Evolutionary conservation across 2,329 filamentous ascomycete genomes (phyloP).

Genomic region (Hypocrella siamensis): DNA sequence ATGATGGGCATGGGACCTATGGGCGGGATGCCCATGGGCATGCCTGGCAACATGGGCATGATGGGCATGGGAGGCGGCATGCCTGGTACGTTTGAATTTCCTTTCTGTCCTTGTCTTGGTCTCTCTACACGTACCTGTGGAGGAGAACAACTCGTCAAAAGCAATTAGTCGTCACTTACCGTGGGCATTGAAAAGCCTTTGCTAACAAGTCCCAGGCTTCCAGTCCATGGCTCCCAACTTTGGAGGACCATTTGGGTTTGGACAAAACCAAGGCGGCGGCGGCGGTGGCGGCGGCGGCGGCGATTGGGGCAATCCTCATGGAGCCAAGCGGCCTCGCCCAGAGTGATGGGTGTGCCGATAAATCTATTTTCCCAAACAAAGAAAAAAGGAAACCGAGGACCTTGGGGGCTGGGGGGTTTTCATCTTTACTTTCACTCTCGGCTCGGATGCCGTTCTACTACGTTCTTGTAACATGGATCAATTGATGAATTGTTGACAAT

Average conservation of each 20-base stretch:
- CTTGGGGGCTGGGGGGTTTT: too few species aligned
- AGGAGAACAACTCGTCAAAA: too few species aligned
- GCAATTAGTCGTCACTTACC: too few species aligned
- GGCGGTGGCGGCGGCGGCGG: slow-evolving; percentile 28
- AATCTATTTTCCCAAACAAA: not conserved
- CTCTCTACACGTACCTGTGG: too few species aligned
- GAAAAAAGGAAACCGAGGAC: not conserved
- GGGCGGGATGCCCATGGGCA: slow-evolving; percentile 36
- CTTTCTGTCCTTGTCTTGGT: too few species aligned
- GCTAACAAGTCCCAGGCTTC: slow-evolving; percentile 34
- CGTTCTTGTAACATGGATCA: too few species aligned
- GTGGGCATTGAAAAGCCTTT: not conserved
- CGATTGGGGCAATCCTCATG: slow-evolving; percentile 67
- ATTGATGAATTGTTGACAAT: too few species aligned
- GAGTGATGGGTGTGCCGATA: slow-evolving; percentile 40
- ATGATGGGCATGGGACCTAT: slow-evolving; percentile 34
- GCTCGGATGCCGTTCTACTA: too few species aligned
- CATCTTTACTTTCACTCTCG: too few species aligned
- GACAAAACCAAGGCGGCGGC: slow-evolving; percentile 28
- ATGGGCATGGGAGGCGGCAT: slow-evolving; percentile 32
- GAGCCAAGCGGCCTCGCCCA: slow-evolving; percentile 62
- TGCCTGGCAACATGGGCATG: slow-evolving; percentile 40
- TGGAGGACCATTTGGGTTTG: slow-evolving; percentile 55
- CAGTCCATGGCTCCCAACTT: slow-evolving; percentile 55
- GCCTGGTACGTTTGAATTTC: slow-evolving; percentile 14